Conservation (phyloP, 352 stramenopile genomes). For the Phytophthora uliginosa region DNA sequence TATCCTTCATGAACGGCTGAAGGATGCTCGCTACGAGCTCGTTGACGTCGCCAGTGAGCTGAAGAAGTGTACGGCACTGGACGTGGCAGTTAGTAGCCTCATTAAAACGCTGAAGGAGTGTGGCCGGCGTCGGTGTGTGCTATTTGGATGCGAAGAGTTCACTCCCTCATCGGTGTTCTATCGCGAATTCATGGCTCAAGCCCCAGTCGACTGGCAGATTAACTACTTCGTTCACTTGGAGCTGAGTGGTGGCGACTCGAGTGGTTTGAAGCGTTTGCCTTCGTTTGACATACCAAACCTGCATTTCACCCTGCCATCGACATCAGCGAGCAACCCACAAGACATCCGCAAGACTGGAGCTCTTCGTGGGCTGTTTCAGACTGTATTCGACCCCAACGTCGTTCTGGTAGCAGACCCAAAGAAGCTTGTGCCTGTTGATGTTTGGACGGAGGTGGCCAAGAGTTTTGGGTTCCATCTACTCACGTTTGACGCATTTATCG, state of each 20-base stretch:
- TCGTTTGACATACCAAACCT: constrained; percentile 24
- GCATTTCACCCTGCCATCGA: constrained; percentile 9
- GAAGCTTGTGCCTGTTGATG: constrained; percentile 2
- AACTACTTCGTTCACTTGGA: constrained; percentile 34
- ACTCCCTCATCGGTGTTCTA: constrained; percentile 21
- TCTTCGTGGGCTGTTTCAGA: constrained; percentile 36
- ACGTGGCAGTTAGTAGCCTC: constrained; percentile 18
- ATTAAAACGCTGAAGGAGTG: constrained; percentile 23
- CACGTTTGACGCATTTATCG: constrained; percentile 37
- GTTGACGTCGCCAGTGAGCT: constrained; percentile 41
- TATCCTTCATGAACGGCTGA: constrained; percentile 16
- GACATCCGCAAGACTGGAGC: neutral
- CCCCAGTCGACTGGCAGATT: constrained; percentile 29
- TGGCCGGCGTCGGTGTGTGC: constrained; percentile 36
- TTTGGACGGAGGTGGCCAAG: constrained; percentile 18
- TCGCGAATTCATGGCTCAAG: constrained; percentile 22
- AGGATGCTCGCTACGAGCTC: constrained; percentile 38
- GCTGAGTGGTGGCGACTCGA: neutral
- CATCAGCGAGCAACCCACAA: neutral
- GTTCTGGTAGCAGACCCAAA: constrained; percentile 40
- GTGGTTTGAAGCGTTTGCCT: neutral
- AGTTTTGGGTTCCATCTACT: constrained; percentile 41
- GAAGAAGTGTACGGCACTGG: neutral
- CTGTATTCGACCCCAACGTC: constrained; percentile 46
- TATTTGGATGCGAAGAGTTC: constrained; percentile 37